These are phyloP conservation scores for Chenopodium album DNA, from an alignment of 148 eudicot genomes.

Conservation along the genomic window DNA sequence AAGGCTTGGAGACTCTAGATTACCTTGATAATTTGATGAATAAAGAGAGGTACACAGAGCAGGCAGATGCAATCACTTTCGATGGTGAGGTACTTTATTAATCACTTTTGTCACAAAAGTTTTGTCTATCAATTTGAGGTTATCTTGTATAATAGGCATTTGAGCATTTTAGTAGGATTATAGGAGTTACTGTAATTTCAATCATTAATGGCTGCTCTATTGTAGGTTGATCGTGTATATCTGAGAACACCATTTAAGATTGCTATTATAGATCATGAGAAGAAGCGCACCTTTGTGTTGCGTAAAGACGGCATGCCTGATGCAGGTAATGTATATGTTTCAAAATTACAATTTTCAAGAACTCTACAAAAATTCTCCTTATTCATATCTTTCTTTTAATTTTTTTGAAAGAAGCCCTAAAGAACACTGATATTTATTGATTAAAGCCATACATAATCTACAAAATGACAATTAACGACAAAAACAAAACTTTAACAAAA, in stretches of 20 bases:
- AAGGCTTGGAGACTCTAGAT: conserved; percentile 90
- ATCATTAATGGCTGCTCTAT: neutral
- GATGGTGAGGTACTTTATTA: conserved; percentile 70
- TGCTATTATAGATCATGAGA: conserved; percentile 86
- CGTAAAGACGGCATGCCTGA: conserved; percentile 78
- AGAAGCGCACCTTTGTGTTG: conserved; percentile 71
- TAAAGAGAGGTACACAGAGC: conserved; percentile 73
- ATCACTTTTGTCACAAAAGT: neutral
- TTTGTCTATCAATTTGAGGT: conserved; percentile 4
- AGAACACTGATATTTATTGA: no score
- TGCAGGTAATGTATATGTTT: conserved; percentile 54
- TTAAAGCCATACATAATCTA: no score
- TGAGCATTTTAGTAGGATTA: neutral
- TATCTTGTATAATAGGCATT: neutral
- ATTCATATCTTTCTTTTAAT: neutral
- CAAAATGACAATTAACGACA: no score
- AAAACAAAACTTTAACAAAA: no score
- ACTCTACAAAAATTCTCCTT: no score
- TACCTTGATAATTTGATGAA: conserved; percentile 59
- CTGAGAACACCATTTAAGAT: conserved; percentile 77
- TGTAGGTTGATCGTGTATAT: conserved; percentile 69
- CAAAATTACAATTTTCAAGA: neutral
- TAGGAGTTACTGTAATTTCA: neutral
- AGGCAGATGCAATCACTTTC: conserved; percentile 90
- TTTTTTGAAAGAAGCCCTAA: no score